Evolutionary conservation across 257 asterid species (phyloP).

Genomic region (Nicotiana attenuata): DNA sequence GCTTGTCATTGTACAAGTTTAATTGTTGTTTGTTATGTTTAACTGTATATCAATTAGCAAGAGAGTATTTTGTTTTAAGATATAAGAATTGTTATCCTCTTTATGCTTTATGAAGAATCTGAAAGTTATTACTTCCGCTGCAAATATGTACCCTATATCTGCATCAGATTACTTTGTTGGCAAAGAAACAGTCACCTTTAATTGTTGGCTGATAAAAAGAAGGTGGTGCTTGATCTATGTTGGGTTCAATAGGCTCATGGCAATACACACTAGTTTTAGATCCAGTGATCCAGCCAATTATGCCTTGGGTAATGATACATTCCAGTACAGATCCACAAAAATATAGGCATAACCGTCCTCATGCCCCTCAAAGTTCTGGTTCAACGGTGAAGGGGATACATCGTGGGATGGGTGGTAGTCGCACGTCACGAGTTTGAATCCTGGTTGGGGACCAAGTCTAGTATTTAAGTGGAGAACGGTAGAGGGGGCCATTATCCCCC

Average conservation of each 20-base stretch:
- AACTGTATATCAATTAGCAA: neutral
- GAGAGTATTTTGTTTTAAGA: neutral
- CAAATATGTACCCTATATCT: neutral
- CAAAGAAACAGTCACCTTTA: neutral
- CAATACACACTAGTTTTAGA: neutral
- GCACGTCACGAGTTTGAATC: neutral
- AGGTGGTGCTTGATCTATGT: neutral
- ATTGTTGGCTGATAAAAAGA: neutral
- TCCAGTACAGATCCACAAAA: neutral
- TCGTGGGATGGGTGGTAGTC: neutral
- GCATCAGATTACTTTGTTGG: neutral
- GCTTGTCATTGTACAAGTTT: neutral
- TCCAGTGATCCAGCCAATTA: neutral
- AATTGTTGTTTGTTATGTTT: neutral
- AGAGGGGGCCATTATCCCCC: neutral
- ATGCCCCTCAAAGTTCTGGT: neutral
- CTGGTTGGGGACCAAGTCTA: neutral
- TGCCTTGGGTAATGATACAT: neutral
- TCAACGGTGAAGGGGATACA: neutral
- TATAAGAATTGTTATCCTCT: neutral
- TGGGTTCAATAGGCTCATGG: neutral
- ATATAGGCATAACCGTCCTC: neutral
- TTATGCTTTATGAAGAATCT: neutral
- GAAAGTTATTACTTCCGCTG: neutral
- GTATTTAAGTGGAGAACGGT: neutral